These are phyloP conservation scores for Blastocrithidia nonstop DNA, from an alignment of 208 protist genomes.

Conservation along the genomic window DNA sequence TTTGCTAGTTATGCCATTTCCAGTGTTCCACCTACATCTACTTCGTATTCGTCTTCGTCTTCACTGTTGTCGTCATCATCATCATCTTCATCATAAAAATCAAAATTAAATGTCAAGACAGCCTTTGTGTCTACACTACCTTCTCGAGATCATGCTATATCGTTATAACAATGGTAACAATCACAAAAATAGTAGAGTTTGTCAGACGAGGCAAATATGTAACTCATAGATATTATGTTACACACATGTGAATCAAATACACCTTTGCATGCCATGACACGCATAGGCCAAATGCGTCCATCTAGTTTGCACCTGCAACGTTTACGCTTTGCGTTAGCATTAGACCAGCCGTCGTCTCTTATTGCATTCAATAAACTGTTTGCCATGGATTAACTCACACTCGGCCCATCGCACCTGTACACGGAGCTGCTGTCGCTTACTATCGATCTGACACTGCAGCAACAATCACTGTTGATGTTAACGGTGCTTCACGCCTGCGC, in stretches of 20 bases:
- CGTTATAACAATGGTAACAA: too few relatives aligned
- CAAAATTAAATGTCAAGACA: too few relatives aligned
- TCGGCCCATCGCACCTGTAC: conserved; percentile 57
- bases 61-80: conserved; percentile 9
- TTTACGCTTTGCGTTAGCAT: conserved; percentile 58
- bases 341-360: conserved; percentile 58
- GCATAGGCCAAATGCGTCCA: conserved; percentile 37
- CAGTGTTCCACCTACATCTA: conserved; percentile 40
- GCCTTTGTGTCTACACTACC: too few relatives aligned
- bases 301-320: conserved; percentile 35
- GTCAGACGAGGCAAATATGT: too few relatives aligned
- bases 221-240: too few relatives aligned
- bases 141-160: too few relatives aligned
- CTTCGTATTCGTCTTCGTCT: conserved; percentile 35
- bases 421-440: conserved; percentile 56
- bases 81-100: not conserved
- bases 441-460: conserved; percentile 46
- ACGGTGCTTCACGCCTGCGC: conserved; percentile 21
- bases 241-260: not conserved
- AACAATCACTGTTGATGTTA: conserved; percentile 50
- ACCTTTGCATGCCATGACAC: conserved; percentile 10
- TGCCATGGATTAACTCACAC: conserved; percentile 24
- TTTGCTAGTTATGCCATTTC: conserved; percentile 70
- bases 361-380: conserved; percentile 36
- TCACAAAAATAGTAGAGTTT: not conserved